Percentiles rank a stretch among this genome's conserved stretches.
Conservation (phyloP, 768 basidiomycete species). For the Lentinula boryana region DNA sequence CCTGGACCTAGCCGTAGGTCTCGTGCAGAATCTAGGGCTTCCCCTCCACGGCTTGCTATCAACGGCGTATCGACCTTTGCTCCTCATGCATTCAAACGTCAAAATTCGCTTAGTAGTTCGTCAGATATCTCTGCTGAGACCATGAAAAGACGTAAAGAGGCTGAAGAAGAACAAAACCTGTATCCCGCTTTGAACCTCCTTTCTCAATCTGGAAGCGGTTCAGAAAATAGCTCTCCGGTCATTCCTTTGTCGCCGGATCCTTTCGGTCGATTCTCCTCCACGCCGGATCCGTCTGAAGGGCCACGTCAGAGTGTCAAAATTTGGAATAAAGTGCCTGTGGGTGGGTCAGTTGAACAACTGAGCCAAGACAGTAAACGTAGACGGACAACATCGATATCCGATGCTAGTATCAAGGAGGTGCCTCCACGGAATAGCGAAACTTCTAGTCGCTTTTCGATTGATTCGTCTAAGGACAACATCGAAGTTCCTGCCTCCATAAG, state of each 20-base stretch:
- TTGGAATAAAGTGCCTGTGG: slow-evolving; percentile 34
- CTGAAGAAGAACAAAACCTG: slow-evolving; percentile 43
- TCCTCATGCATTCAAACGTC: slow-evolving; percentile 37
- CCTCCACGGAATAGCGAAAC: slow-evolving; percentile 20
- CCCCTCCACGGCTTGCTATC: slow-evolving; percentile 59
- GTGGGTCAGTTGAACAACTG: slow-evolving; percentile 19
- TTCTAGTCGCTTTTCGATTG: slow-evolving; percentile 72
- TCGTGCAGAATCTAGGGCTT: slow-evolving; percentile 20
- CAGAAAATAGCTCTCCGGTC: slow-evolving; percentile 42
- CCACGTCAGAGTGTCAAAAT: neutral
- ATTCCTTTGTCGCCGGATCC: slow-evolving; percentile 85
- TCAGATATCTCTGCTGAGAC: slow-evolving; percentile 34
- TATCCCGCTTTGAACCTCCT: slow-evolving; percentile 35
- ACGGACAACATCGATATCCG: slow-evolving; percentile 1
- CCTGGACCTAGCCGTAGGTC: neutral
- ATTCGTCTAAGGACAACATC: slow-evolving; percentile 46
- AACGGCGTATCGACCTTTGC: slow-evolving; percentile 64
- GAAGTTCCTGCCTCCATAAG: neutral
- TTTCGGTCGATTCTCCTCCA: slow-evolving; percentile 66
- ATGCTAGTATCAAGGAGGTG: slow-evolving; percentile 11
- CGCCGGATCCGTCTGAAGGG: slow-evolving; percentile 23
- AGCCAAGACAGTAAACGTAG: neutral
- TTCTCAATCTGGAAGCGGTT: neutral
- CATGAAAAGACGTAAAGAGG: slow-evolving; percentile 39
- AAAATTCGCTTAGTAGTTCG: slow-evolving; percentile 10